These are phyloP conservation scores for Hordeum pubiflorum DNA, from an alignment of 202 grass and related monocot species.

Conservation along the genomic window DNA sequence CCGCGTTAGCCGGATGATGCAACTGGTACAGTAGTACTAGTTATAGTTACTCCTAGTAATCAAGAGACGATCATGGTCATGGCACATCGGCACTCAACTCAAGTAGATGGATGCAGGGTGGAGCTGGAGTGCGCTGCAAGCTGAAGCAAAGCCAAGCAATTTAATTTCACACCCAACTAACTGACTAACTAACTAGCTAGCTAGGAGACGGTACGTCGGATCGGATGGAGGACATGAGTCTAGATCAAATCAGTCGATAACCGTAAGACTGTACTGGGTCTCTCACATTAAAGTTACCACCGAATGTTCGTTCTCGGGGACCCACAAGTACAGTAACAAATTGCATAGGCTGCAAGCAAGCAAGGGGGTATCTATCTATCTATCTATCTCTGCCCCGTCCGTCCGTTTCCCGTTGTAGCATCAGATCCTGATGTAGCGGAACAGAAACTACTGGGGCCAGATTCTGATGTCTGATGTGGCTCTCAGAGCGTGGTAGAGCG, in stretches of 20 bases:
- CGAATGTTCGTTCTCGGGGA: not conserved
- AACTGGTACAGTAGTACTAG: not conserved
- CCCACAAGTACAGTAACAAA: not conserved
- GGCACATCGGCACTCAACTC: not conserved
- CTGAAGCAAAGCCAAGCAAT: slow-evolving; percentile 1
- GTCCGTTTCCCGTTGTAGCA: not conserved
- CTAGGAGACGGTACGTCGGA: not conserved
- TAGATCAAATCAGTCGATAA: not conserved
- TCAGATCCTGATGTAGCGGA: not conserved
- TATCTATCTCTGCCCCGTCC: not conserved
- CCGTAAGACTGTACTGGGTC: not conserved
- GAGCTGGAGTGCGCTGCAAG: not conserved
- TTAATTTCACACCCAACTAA: not conserved
- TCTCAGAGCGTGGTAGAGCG: not conserved
- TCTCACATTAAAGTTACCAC: not conserved
- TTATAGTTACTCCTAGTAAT: not conserved
- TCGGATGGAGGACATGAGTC: not conserved
- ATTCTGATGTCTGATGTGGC: too few relatives aligned
- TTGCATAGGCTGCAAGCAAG: not conserved
- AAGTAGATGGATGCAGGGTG: not conserved
- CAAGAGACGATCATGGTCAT: not conserved
- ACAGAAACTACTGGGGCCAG: not conserved
- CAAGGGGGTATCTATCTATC: too few relatives aligned
- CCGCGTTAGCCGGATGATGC: not conserved
- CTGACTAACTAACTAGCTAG: not conserved